A percentile compares a stretch with the other conserved stretches of the same genome.
These are phyloP conservation scores for Chlorophyllum brunneum DNA, from an alignment of 768 basidiomycete genomes.

Conservation along the genomic window DNA sequence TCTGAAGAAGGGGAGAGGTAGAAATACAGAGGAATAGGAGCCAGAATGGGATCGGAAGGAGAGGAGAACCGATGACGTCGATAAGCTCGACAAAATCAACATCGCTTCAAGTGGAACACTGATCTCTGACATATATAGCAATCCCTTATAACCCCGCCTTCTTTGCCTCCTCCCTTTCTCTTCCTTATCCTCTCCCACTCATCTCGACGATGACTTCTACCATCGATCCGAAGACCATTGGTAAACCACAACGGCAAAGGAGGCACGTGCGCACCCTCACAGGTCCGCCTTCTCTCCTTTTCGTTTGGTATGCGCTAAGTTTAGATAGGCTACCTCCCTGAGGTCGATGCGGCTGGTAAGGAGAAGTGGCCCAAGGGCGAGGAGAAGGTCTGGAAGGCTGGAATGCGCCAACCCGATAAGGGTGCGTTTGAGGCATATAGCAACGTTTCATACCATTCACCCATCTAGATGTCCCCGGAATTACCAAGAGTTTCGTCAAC, in stretches of 20 bases:
- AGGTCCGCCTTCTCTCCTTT: slow-evolving; percentile 30
- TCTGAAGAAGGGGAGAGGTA: not conserved
- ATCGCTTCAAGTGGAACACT: not conserved
- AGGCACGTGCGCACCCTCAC: slow-evolving; percentile 70
- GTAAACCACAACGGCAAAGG: slow-evolving; percentile 53
- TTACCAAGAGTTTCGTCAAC: slow-evolving; percentile 74
- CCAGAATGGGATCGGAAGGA: not conserved
- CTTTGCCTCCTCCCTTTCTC: slow-evolving; percentile 10
- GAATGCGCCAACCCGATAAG: slow-evolving; percentile 51
- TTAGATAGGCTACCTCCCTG: slow-evolving; percentile 66
- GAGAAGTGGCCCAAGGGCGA: slow-evolving; percentile 86
- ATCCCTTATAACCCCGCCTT: slow-evolving; percentile 6
- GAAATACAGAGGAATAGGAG: too few species aligned
- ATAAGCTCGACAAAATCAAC: not conserved
- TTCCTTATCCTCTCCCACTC: slow-evolving; percentile 10
- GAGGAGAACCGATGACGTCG: slow-evolving; percentile 7
- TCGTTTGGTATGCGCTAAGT: slow-evolving; percentile 1
- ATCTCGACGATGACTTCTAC: slow-evolving; percentile 53
- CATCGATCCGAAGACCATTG: slow-evolving; percentile 62
- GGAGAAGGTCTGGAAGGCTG: slow-evolving; percentile 68
- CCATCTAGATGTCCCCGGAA: slow-evolving; percentile 47
- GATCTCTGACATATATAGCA: slow-evolving; percentile 9
- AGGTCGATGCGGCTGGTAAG: slow-evolving; percentile 70
- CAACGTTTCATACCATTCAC: not conserved
- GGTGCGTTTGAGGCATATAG: slow-evolving; percentile 43